Conservation (phyloP, 441 rosid genomes). For the Euphorbia celastroides region DNA sequence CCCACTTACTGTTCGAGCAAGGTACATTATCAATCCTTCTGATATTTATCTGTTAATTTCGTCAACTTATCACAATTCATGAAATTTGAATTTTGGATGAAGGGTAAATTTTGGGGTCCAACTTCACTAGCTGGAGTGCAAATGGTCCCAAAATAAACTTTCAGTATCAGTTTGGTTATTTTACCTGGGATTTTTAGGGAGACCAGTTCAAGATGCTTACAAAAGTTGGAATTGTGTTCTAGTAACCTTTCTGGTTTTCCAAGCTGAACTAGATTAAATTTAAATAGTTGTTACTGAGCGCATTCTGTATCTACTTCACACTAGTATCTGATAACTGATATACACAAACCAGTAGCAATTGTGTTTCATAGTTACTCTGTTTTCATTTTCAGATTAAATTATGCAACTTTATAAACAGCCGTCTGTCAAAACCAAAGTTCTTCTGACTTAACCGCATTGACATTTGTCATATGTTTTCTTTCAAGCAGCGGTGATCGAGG, state of each 20-base stretch:
- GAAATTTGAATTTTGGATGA: background rate
- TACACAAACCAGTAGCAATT: background rate
- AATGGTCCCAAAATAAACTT: background rate
- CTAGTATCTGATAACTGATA: too few species aligned
- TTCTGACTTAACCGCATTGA: background rate
- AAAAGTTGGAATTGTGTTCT: background rate
- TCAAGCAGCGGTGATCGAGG: conserved; percentile 23
- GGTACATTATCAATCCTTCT: conserved; percentile 15
- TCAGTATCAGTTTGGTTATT: background rate
- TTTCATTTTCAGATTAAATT: background rate
- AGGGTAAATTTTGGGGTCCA: background rate
- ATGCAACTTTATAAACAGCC: background rate
- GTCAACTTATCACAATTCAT: background rate
- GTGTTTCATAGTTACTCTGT: background rate
- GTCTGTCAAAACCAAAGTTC: background rate
- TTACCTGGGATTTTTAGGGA: background rate
- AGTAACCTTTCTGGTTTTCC: too few species aligned
- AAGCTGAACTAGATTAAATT: too few species aligned
- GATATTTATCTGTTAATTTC: background rate
- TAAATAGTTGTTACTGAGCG: too few species aligned
- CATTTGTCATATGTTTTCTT: background rate
- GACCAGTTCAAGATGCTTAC: background rate
- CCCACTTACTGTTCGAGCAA: conserved; percentile 23
- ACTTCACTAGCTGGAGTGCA: background rate
- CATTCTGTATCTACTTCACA: too few species aligned